Conservation (phyloP, 345 rosid species). For the Ceriops decandra region DNA sequence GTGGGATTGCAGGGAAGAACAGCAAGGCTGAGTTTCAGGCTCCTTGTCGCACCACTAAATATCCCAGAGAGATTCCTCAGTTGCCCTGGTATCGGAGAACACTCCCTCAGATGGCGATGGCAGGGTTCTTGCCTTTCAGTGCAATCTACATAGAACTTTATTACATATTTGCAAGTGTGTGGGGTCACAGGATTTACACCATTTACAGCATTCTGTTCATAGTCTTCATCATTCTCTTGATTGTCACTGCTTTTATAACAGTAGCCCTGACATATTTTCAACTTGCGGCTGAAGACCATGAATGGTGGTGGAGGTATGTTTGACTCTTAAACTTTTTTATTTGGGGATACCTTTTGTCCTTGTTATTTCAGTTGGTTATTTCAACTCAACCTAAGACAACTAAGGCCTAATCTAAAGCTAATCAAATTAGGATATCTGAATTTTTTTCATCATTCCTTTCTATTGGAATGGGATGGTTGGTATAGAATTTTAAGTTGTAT, state of each 20-base stretch:
- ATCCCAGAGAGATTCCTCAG: slow-evolving; percentile 74
- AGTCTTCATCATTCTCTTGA: slow-evolving; percentile 73
- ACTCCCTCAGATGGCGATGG: slow-evolving; percentile 92
- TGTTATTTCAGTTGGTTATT: neutral
- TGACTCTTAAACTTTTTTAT: slow-evolving; percentile 2
- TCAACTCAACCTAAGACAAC: too few relatives aligned
- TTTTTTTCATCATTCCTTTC: too few relatives aligned
- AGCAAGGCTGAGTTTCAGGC: slow-evolving; percentile 93
- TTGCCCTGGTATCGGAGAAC: slow-evolving; percentile 85
- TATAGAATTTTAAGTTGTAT: too few relatives aligned
- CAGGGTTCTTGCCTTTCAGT: slow-evolving; percentile 75
- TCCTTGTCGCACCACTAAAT: slow-evolving; percentile 81
- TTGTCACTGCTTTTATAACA: slow-evolving; percentile 86
- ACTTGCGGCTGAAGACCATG: slow-evolving; percentile 91
- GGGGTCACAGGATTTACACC: slow-evolving; percentile 89
- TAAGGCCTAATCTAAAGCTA: too few relatives aligned
- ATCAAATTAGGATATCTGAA: too few relatives aligned
- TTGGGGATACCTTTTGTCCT: neutral
- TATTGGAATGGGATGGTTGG: too few relatives aligned
- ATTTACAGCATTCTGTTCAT: slow-evolving; percentile 80
- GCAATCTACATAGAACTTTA: slow-evolving; percentile 86
- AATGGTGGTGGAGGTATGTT: slow-evolving; percentile 89
- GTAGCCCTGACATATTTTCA: slow-evolving; percentile 92
- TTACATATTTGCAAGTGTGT: slow-evolving; percentile 81
- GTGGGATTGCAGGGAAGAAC: slow-evolving; percentile 93